phyloP scores from a whole-genome alignment of 1,284 basidiomycete species.

The Rhodotorula glutinis region DNA sequence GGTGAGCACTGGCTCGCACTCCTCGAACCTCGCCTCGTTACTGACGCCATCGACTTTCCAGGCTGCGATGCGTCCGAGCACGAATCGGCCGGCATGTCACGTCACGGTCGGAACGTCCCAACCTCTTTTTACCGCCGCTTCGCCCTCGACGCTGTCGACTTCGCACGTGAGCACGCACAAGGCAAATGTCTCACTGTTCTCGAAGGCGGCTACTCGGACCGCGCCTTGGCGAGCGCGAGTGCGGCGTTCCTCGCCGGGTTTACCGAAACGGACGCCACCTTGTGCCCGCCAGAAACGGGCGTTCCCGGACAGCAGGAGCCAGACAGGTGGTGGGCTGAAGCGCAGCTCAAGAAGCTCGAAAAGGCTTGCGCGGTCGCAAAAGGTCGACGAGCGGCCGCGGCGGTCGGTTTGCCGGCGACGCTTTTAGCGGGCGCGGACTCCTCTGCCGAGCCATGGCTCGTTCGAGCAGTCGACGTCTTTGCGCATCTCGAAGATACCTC shows the following conservation, averaged over 20 bases:
- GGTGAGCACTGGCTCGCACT: slow-evolving; percentile 54
- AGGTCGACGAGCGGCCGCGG: not conserved
- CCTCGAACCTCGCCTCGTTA: not conserved
- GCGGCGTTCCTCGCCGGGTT: slow-evolving; percentile 76
- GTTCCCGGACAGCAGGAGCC: not conserved
- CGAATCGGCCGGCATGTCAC: slow-evolving; percentile 85
- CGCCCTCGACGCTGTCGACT: slow-evolving; percentile 64
- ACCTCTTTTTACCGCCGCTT: slow-evolving; percentile 82
- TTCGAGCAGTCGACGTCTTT: slow-evolving; percentile 27
- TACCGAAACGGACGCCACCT: not conserved
- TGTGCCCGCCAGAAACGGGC: not conserved
- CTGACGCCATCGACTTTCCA: slow-evolving; percentile 31
- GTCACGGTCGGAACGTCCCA: slow-evolving; percentile 87
- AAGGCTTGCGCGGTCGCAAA: slow-evolving; percentile 22
- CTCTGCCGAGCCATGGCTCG: slow-evolving; percentile 20
- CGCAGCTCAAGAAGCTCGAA: slow-evolving; percentile 26
- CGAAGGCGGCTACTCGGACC: slow-evolving; percentile 92
- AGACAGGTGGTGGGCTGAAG: slow-evolving; percentile 17
- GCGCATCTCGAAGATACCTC: slow-evolving; percentile 13
- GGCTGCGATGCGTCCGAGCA: slow-evolving; percentile 94
- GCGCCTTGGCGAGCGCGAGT: slow-evolving; percentile 73
- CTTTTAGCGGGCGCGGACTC: not conserved
- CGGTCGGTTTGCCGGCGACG: not conserved
- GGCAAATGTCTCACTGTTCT: slow-evolving; percentile 82
- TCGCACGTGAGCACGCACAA: slow-evolving; percentile 64